Evolutionary conservation across 2,329 filamentous ascomycete genomes (phyloP), one percentile per base, ranked within the genome.

Genomic region (Phyllachora maydis): DNA sequence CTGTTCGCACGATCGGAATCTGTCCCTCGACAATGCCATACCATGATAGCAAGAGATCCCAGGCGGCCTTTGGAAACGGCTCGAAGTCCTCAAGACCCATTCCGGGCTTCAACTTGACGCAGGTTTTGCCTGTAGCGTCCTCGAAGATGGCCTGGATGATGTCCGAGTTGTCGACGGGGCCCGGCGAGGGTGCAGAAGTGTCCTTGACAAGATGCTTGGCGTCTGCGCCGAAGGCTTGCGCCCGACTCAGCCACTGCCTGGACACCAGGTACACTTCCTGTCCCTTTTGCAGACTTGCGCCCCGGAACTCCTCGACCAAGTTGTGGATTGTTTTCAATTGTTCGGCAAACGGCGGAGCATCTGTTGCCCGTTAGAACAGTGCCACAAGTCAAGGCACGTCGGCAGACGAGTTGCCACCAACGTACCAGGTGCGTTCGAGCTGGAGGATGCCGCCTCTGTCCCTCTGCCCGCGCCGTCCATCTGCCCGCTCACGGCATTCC

Each of bases 141-240:
- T 45, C 46, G 27, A 70, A 51, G 17, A 59, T 55, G 31, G 70
- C 59, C 28, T 70, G 54, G 24, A 83, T 67, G 29, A 93, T 70
- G 39, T 83, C 75, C 1, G 75, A 69, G 41, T 93, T 93, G 52
- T 93, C 81, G 16, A 95, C 64, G 0, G 78, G 76, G 2, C 82
- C 82, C 26, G 88, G 61, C 6, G 50, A 36, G 4, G 66, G 60
- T 28, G 71, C 60, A 8, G 56, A 41, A n/a, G 57, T 50, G 31
- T 76, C 75, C 29, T 64, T 59, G 30, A 59, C 55, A 11, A 55
- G 57, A 24, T 58, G 48, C 27, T 63, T 59, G 10, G 54, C 45
- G n/a, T 66, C 61, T n/a, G n/a, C n/a, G 23, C 64, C 65, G 26
- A 77, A 57, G 13, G 74, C 62, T 28, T 73, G 54, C 3, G 88